Base-by-base conservation (phyloP, 495 filamentous ascomycete genomes). In the Penicillium crystallinum region DNA sequence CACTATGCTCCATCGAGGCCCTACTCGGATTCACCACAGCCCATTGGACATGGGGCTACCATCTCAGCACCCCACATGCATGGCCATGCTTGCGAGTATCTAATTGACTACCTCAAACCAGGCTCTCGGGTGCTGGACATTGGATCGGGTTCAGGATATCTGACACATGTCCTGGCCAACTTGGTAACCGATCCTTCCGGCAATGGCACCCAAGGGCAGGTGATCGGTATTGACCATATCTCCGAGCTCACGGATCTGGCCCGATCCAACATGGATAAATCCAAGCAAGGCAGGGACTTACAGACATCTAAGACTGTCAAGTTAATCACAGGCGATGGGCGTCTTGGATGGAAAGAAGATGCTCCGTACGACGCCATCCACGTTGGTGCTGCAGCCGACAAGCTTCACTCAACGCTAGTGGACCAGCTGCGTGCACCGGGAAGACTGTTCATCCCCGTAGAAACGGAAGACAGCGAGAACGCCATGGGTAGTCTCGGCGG, bases 31-130 rank as follows among this genome's bases (percentile, higher is more conserved):
- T 88, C 84, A 21, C 93, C 93, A 8, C 92, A 97, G 68, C 63
- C 81, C 49, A 97, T 98, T 70, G 92, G 95, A 46, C 82, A 88
- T 67, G 58, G 66, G 14, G 93, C 93, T 46, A 98, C 95, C 46
- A 98, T 98, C 58, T 91, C 87, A 25, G 93, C 93, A 18, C 93
- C 93, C 15, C 93, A 98, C 77, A 98, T 98, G 89, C 93, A 98
- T 72, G 92, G 89, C 63, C 77, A 83, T 30, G 87, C 87, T 30
- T 77, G 80, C 45, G 85, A 89, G 67, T 77, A 82, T 22, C 76
- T 90, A 1, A 77, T 89, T 14, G 80, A 79, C 39, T 84, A 68
- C 68, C 78, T 86, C 18, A 53, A 71, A 35, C 72, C 74, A 0
- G 74, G 72, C 21, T 67, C 78, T 2, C 69, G 74, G 10, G 85